These are phyloP conservation scores for Ligustrum vulgare DNA, from an alignment of 257 asterid species.

Conservation along the genomic window DNA sequence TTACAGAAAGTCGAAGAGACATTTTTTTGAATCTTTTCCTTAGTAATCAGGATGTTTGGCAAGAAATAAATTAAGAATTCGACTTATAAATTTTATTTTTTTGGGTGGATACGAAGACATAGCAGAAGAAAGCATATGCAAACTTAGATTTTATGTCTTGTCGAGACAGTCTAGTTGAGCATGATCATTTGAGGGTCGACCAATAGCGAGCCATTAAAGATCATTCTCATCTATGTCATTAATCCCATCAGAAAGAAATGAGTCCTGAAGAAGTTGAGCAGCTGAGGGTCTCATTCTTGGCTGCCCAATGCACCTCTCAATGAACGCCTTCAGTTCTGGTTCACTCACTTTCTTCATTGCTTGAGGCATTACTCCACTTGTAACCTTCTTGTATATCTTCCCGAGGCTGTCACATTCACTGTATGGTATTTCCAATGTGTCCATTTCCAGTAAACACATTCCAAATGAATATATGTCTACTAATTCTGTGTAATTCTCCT, in stretches of 20 bases:
- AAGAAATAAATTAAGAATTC: background rate
- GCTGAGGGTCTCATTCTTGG: constrained; percentile 37
- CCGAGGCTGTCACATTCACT: constrained; percentile 36
- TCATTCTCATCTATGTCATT: constrained; percentile 14
- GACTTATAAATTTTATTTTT: background rate
- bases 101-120: background rate
- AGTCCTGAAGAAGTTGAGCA: constrained; percentile 29
- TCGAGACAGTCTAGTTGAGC: background rate
- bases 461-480: constrained; percentile 37
- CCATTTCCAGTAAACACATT: constrained; percentile 37
- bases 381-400: constrained; percentile 32
- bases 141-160: background rate
- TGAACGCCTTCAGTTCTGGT: constrained; percentile 27
- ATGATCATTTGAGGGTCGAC: background rate
- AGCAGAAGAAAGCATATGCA: background rate
- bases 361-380: constrained; percentile 31
- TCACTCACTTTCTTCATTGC: constrained; percentile 31
- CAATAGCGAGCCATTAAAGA: background rate
- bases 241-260: constrained; percentile 23
- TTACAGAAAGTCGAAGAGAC: too few relatives aligned
- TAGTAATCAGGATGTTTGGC: background rate
- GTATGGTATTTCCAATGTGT: constrained; percentile 33
- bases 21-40: too few relatives aligned
- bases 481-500: constrained; percentile 34
- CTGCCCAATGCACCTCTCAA: constrained; percentile 29